These are phyloP conservation scores for Pestalotiopsis sp. DNA, from an alignment of 2,329 filamentous ascomycete species.

Conservation along the genomic window DNA sequence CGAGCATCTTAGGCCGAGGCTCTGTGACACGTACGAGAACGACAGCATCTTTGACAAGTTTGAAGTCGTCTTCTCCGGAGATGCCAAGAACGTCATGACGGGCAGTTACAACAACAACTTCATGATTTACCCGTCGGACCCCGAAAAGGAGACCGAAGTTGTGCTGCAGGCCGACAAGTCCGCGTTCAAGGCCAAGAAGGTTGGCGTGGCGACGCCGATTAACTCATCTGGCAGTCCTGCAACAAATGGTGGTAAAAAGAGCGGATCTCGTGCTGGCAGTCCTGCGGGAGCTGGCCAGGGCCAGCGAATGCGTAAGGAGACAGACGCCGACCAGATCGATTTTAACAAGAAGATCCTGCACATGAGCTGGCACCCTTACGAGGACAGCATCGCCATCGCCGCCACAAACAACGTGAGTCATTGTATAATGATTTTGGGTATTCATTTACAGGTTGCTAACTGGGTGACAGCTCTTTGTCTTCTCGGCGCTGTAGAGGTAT, in stretches of 20 bases:
- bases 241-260: slow-evolving; percentile 80
- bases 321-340: slow-evolving; percentile 98
- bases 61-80: slow-evolving; percentile 97
- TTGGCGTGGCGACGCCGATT: slow-evolving; percentile 96
- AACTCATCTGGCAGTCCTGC: slow-evolving; percentile 78
- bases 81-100: slow-evolving; percentile 99
- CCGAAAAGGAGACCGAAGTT: slow-evolving; percentile 94
- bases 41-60: slow-evolving; percentile 99
- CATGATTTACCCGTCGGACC: slow-evolving; percentile 99
- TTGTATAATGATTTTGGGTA: not conserved
- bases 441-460: slow-evolving; percentile 24
- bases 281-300: slow-evolving; percentile 80
- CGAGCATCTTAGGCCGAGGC: slow-evolving; percentile 88
- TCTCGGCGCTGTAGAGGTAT: slow-evolving; percentile 67
- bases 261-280: slow-evolving; percentile 83
- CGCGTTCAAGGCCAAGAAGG: slow-evolving; percentile 99
- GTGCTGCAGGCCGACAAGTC: slow-evolving; percentile 98
- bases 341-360: slow-evolving; percentile 99
- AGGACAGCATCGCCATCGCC: slow-evolving; percentile 99
- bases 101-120: slow-evolving; percentile 99
- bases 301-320: slow-evolving; percentile 97
- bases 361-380: slow-evolving; percentile 99
- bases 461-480: slow-evolving; percentile 68
- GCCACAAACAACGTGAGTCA: slow-evolving; percentile 96
- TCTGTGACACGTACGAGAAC: slow-evolving; percentile 99